A percentile compares a stretch with the other conserved stretches of the same genome.
Evolutionary conservation across 31 red algal genomes (phyloP).

Genomic region (Asparagopsis taxiformis): DNA sequence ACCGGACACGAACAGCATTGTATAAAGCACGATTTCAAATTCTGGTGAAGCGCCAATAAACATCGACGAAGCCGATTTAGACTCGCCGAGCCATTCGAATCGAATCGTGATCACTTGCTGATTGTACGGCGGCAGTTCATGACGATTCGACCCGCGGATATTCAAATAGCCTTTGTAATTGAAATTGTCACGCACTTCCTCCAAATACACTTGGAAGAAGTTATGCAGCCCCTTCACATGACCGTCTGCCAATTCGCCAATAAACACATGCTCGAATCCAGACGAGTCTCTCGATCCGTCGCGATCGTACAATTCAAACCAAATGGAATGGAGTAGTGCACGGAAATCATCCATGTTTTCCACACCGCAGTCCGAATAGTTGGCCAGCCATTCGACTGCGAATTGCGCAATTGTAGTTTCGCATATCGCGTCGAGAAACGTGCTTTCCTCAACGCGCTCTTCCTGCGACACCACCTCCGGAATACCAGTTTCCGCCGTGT

Average conservation of each 20-base stretch:
- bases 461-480: slow-evolving; percentile 40
- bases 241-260: slow-evolving; percentile 51
- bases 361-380: not conserved
- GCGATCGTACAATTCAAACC: slow-evolving; percentile 55
- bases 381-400: slow-evolving; percentile 13
- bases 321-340: slow-evolving; percentile 21
- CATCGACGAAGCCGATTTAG: no score
- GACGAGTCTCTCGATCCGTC: slow-evolving; percentile 39
- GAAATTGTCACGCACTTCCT: slow-evolving; percentile 53
- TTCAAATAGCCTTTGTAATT: slow-evolving; percentile 63
- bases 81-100: no score
- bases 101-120: slow-evolving; percentile 51
- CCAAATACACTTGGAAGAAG: slow-evolving; percentile 50
- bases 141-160: slow-evolving; percentile 7
- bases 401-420: slow-evolving; percentile 21
- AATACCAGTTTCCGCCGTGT: slow-evolving; percentile 44
- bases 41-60: no score
- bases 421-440: slow-evolving; percentile 48
- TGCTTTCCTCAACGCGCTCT: slow-evolving; percentile 47
- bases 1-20: no score
- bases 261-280: slow-evolving; percentile 75
- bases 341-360: slow-evolving; percentile 21
- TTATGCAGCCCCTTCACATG: slow-evolving; percentile 75
- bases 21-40: no score
- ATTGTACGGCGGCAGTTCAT: slow-evolving; percentile 14